These are phyloP conservation scores for Aegilops speltoides DNA, from an alignment of 176 grass and related monocot species.

Conservation along the genomic window DNA sequence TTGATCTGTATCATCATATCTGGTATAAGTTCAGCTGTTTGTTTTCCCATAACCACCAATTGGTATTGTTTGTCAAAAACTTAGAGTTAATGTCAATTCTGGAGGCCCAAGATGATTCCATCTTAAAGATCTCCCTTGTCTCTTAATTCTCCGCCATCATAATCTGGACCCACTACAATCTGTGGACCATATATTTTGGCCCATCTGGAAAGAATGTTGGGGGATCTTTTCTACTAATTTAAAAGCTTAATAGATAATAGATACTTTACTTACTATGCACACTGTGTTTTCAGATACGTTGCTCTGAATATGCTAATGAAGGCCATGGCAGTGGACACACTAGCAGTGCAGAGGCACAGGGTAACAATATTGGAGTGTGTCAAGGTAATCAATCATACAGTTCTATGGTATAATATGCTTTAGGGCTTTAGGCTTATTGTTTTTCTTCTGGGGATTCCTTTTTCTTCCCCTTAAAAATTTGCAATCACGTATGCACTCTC, in stretches of 20 bases:
- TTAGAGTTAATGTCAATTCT: background rate
- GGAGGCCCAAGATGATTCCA: background rate
- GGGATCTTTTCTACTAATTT: background rate
- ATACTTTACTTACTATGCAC: background rate
- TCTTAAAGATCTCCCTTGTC: background rate
- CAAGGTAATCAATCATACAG: conserved; percentile 58
- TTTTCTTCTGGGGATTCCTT: conserved; percentile 1
- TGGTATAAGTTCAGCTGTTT: background rate
- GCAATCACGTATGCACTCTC: conserved; percentile 30
- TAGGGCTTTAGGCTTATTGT: background rate
- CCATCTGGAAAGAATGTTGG: background rate
- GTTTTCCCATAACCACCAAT: background rate
- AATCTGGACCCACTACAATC: background rate
- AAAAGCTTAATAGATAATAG: background rate
- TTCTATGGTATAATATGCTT: background rate
- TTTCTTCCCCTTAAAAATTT: conserved; percentile 37
- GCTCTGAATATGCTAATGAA: conserved; percentile 96
- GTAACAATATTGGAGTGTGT: conserved; percentile 95
- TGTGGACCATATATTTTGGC: background rate
- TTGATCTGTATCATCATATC: conserved; percentile 4
- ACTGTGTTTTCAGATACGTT: conserved; percentile 74
- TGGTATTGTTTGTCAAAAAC: background rate
- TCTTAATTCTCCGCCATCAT: background rate
- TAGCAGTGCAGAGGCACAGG: conserved; percentile 97
- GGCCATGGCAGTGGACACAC: conserved; percentile 79